Evolutionary conservation across 345 rosid genomes (phyloP).

Genomic region (Camelina sativa): DNA sequence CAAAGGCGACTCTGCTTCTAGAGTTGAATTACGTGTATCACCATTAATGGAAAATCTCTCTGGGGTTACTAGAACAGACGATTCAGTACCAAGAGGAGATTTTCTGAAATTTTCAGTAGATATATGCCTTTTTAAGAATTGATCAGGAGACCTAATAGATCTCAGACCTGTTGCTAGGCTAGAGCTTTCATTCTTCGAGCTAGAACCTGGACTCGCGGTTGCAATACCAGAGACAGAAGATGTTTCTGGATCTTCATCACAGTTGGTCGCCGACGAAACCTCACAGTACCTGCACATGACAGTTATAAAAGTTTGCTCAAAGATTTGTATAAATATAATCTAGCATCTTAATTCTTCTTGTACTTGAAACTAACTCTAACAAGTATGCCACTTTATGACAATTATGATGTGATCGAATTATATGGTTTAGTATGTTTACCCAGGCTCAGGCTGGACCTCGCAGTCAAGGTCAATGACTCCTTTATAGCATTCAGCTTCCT

Average conservation of each 20-base stretch:
- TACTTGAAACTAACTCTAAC: constrained; percentile 22
- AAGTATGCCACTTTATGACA: background rate
- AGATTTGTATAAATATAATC: constrained; percentile 7
- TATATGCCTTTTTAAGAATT: constrained; percentile 46
- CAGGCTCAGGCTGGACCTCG: constrained; percentile 47
- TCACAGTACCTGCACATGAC: constrained; percentile 56
- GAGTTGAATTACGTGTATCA: constrained; percentile 41
- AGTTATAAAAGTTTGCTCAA: background rate
- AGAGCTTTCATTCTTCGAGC: constrained; percentile 56
- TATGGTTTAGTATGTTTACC: constrained; percentile 54
- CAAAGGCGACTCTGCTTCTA: constrained; percentile 59
- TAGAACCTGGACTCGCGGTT: constrained; percentile 56
- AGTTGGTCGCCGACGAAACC: constrained; percentile 43
- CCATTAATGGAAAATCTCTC: constrained; percentile 42
- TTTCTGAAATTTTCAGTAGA: constrained; percentile 45
- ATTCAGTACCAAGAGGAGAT: constrained; percentile 43
- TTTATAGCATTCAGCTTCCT: constrained; percentile 41
- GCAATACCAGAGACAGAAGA: constrained; percentile 48
- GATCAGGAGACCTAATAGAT: constrained; percentile 55
- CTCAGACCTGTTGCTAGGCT: constrained; percentile 55
- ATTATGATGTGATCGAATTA: no score
- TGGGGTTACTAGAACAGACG: constrained; percentile 52
- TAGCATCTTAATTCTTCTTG: constrained; percentile 16
- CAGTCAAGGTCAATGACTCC: constrained; percentile 63
- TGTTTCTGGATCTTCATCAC: constrained; percentile 60